Base-by-base conservation (phyloP, 768 basidiomycete species). In the Leccinum pellstonianum region DNA sequence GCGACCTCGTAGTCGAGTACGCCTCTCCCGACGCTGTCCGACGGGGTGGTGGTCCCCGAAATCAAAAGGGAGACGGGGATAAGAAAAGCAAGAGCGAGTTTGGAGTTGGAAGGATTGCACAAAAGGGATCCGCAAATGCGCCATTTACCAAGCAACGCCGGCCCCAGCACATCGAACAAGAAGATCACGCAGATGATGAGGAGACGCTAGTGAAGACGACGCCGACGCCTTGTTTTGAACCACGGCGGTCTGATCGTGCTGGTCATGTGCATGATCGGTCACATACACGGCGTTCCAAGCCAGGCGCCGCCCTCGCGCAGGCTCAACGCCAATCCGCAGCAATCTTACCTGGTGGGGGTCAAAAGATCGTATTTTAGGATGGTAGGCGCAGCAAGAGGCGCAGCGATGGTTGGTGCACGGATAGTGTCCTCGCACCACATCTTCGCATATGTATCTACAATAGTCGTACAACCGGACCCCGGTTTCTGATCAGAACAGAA, bases 11-110 rank as follows among this genome's bases (percentile, higher is more conserved):
- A 4, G 85, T 98, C 31, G 91, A 95, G 74, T 95, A 88, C 64
- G 94, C 93, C n/a, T 87, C 89, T 41, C 80, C 88, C 8, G 93
- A 95, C 14, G 94, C 93, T 7, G 91, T 95, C 37, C 85, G 91
- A 19, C 84, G 94, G 4, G 91, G 93, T n/a, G 87, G 85, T 10
- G 65, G 68, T 38, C 61, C 64, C 55, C 66, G 61, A 60, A 38
- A 58, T 58, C 19, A 64, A 56, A 57, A 64, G 62, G 60, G 70
- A 66, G 70, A 69, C 47, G 66, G 48, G 17, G 68, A 67, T 52
- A 67, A 25, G 55, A 60, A 62, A 48, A 23, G 38, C n/a, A 51
- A 5, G 17, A 19, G 51, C 8, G 46, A 61, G 37, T 38, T 54
- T 31, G 56, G 68, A 54, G 19, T 57, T 56, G 49, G 62, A 51